phyloP scores from a whole-genome alignment of 2,329 filamentous ascomycete genomes.

The Aspergillus udagawae region DNA sequence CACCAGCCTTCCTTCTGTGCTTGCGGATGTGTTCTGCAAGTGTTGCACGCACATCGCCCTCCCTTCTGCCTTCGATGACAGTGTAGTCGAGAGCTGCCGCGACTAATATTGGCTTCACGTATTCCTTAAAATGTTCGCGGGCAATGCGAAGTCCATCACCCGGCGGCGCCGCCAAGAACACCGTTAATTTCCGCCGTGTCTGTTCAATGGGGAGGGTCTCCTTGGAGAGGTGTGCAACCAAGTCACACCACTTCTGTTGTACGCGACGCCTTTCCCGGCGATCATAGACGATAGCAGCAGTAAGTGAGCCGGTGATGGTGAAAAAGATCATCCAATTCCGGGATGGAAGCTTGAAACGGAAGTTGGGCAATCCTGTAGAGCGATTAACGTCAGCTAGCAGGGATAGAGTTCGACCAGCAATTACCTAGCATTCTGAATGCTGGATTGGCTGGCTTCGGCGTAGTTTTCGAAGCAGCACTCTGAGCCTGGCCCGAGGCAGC shows the following conservation, averaged over 20 bases:
- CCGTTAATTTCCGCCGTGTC: conserved; percentile 77
- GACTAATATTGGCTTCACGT: conserved; percentile 87
- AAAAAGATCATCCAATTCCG: conserved; percentile 98
- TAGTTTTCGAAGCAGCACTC: conserved; percentile 13
- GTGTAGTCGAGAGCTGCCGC: conserved; percentile 93
- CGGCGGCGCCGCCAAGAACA: conserved; percentile 82
- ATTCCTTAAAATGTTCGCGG: conserved; percentile 95
- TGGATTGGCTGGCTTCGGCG: conserved; percentile 18
- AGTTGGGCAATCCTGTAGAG: conserved; percentile 68
- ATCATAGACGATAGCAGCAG: conserved; percentile 83
- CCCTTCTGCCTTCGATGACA: conserved; percentile 83
- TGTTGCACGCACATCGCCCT: conserved; percentile 87
- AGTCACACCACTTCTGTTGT: conserved; percentile 79
- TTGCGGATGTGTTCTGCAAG: conserved; percentile 80
- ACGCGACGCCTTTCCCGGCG: conserved; percentile 81
- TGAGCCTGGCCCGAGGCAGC: conserved; percentile 35
- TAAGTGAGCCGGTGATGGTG: conserved; percentile 70
- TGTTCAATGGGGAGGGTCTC: conserved; percentile 69
- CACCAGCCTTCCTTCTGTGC: conserved; percentile 57
- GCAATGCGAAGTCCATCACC: conserved; percentile 77
- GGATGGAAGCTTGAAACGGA: conserved; percentile 81
- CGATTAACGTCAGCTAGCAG: background rate
- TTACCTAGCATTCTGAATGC: conserved; percentile 21
- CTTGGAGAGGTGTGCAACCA: conserved; percentile 78
- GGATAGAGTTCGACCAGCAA: background rate